These are phyloP conservation scores for Cylindrotheca closterium DNA, from an alignment of 108 stramenopile genomes.

Conservation along the genomic window DNA sequence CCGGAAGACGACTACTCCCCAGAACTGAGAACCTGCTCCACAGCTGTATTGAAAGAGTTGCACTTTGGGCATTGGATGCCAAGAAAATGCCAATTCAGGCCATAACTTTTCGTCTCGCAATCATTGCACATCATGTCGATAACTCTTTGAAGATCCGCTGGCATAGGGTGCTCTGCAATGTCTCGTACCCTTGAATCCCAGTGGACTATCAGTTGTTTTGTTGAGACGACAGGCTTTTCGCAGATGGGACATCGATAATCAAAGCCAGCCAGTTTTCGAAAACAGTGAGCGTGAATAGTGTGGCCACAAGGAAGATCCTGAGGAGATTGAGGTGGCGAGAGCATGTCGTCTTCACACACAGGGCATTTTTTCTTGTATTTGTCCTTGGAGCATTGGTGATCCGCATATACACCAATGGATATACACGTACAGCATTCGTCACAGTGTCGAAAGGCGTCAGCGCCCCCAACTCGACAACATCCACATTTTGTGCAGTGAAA, in stretches of 20 bases:
- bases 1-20: conserved; percentile 44
- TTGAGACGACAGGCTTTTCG: conserved; percentile 81
- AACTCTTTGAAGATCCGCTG: conserved; percentile 67
- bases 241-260: conserved; percentile 90
- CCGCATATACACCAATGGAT: conserved; percentile 65
- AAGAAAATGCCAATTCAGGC: conserved; percentile 80
- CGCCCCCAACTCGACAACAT: conserved; percentile 87
- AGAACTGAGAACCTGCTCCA: conserved; percentile 62
- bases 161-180: conserved; percentile 89
- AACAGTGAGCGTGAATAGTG: conserved; percentile 87
- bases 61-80: conserved; percentile 82
- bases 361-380: conserved; percentile 91
- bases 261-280: conserved; percentile 82
- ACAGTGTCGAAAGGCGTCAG: conserved; percentile 85
- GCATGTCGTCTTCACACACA: conserved; percentile 87
- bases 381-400: conserved; percentile 83
- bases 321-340: conserved; percentile 72
- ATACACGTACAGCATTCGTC: conserved; percentile 90
- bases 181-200: conserved; percentile 83
- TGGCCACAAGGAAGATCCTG: conserved; percentile 89
- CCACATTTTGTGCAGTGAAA: conserved; percentile 86
- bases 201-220: conserved; percentile 71
- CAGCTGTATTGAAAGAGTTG: conserved; percentile 80
- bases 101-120: conserved; percentile 66
- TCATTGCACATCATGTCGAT: conserved; percentile 89